A percentile compares a stretch with the other conserved stretches of the same genome.
These are phyloP conservation scores for Carnegiea gigantea DNA, from an alignment of 179 eudicot genomes.

Conservation along the genomic window DNA sequence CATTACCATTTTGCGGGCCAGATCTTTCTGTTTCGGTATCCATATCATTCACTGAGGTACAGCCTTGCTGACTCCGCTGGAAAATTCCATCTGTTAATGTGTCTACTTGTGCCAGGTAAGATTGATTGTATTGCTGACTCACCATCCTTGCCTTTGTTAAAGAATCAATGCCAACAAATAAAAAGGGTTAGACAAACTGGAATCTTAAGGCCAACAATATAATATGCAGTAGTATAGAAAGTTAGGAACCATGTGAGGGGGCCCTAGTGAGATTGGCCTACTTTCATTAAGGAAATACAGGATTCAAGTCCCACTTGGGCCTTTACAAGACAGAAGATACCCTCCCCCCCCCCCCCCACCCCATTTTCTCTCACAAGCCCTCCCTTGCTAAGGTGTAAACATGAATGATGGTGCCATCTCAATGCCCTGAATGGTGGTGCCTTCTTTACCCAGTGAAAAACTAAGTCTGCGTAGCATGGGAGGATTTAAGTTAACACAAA, in stretches of 20 bases:
- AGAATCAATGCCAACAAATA: slow-evolving; percentile 11
- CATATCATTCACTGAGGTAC: slow-evolving; percentile 27
- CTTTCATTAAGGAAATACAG: background rate
- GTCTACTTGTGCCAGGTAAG: slow-evolving; percentile 36
- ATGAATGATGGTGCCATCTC: background rate
- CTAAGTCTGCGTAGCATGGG: background rate
- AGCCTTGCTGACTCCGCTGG: slow-evolving; percentile 29
- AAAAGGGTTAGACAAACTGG: background rate
- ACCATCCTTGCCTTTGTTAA: slow-evolving; percentile 55
- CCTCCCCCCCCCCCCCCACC: background rate
- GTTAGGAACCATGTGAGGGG: background rate
- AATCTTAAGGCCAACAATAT: background rate
- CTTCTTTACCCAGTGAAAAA: background rate
- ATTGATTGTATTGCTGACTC: slow-evolving; percentile 42
- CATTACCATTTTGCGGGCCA: slow-evolving; percentile 30
- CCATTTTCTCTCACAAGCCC: background rate
- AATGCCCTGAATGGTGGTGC: no score
- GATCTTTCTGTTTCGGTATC: slow-evolving; percentile 29
- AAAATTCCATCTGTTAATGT: slow-evolving; percentile 21
- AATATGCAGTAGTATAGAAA: background rate
- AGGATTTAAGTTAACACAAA: background rate
- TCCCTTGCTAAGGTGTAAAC: background rate
- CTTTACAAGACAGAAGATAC: background rate
- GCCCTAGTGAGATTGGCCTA: background rate
- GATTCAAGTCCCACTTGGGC: background rate